Percentiles rank a stretch among this genome's conserved stretches.
Evolutionary conservation across 768 basidiomycete genomes (phyloP).

Genomic region (Zangia roseola): DNA sequence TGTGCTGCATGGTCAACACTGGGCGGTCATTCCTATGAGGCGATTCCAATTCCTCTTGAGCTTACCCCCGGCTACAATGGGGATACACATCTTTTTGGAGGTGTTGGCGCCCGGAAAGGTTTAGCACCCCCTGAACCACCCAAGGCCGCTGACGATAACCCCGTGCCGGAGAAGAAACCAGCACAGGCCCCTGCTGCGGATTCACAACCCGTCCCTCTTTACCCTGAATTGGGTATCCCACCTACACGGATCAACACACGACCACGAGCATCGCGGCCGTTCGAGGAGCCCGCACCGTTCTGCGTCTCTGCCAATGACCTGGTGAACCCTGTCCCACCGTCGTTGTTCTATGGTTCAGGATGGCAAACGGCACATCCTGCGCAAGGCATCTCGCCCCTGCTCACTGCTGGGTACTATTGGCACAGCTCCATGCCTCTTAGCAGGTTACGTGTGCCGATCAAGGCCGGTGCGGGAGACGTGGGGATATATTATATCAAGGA

Average conservation of each 20-base stretch:
- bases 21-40: conserved; percentile 63
- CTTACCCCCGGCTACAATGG: conserved; percentile 36
- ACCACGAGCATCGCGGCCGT: conserved; percentile 52
- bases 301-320: conserved; percentile 98
- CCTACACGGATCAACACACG: conserved; percentile 67
- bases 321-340: conserved; percentile 94
- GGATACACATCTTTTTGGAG: conserved; percentile 72
- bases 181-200: conserved; percentile 9
- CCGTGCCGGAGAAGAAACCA: conserved; percentile 29
- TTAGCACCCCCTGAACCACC: conserved; percentile 48
- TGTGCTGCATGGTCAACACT: conserved; percentile 83
- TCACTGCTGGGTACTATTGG: conserved; percentile 85
- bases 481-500: conserved; percentile 88
- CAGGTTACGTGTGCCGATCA: conserved; percentile 78
- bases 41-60: conserved; percentile 47
- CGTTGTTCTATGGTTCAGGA: conserved; percentile 90
- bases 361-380: conserved; percentile 81
- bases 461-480: conserved; percentile 86
- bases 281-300: conserved; percentile 86
- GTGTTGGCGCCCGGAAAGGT: conserved; percentile 83
- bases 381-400: conserved; percentile 42
- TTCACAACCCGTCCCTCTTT: conserved; percentile 18
- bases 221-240: conserved; percentile 53
- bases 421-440: conserved; percentile 84
- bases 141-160: conserved; percentile 31